Percentiles rank a stretch among this genome's conserved stretches.
These are phyloP conservation scores for Emericellopsis terricola DNA, from an alignment of 495 filamentous ascomycete species.

Conservation along the genomic window DNA sequence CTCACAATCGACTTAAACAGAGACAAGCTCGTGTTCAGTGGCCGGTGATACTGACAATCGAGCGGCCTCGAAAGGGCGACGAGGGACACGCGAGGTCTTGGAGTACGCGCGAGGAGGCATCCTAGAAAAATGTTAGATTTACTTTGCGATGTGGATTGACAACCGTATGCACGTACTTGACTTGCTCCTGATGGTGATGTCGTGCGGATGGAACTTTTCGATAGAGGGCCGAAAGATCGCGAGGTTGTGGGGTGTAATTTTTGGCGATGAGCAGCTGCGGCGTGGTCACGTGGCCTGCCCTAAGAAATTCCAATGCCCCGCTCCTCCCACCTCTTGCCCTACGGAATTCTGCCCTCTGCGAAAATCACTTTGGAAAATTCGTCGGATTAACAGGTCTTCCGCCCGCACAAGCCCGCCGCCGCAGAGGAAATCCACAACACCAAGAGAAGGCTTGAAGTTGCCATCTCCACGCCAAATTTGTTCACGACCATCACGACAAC, in stretches of 20 bases:
- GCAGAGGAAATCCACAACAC: conserved; percentile 11
- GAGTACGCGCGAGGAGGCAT: conserved; percentile 46
- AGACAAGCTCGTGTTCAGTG: conserved; percentile 97
- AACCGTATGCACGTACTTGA: conserved; percentile 1
- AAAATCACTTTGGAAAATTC: conserved; percentile 11
- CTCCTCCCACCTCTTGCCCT: conserved; percentile 4
- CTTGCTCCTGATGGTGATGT: conserved; percentile 2
- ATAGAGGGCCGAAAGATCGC: conserved; percentile 11
- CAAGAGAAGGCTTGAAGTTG: conserved; percentile 8
- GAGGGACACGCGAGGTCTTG: conserved; percentile 96
- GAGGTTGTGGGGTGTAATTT: conserved; percentile 13
- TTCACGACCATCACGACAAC: conserved; percentile 18
- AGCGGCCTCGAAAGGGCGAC: conserved; percentile 85
- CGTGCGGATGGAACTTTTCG: conserved; percentile 3
- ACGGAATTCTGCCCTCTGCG: no score
- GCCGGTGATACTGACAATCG: conserved; percentile 91
- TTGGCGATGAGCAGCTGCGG: conserved; percentile 15
- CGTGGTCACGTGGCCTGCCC: not conserved
- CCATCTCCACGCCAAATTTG: conserved; percentile 8
- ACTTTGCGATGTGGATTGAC: not conserved
- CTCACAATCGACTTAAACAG: conserved; percentile 81
- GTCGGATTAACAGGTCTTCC: conserved; percentile 20
- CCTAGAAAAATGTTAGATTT: not conserved
- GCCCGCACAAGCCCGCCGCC: conserved; percentile 2
- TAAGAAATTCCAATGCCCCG: not conserved